A percentile compares a stretch with the other conserved stretches of the same genome.
phyloP scores from a whole-genome alignment of 2,329 filamentous ascomycete genomes.

The Ampelomyces quisqualis region DNA sequence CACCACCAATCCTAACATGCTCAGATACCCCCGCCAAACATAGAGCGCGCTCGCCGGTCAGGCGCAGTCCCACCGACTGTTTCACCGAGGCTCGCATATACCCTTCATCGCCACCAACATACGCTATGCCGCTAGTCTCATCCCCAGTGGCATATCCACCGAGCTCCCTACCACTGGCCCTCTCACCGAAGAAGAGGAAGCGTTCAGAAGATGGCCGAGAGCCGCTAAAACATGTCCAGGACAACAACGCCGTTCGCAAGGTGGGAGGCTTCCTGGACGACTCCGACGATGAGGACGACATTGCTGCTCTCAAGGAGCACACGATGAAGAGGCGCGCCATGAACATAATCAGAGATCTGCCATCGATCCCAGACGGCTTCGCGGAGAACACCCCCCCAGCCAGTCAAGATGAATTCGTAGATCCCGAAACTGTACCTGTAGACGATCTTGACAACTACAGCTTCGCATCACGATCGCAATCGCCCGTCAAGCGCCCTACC shows the following conservation, averaged over 20 bases:
- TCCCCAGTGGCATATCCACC: conserved; percentile 60
- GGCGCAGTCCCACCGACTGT: conserved; percentile 13
- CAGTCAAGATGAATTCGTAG: conserved; percentile 33
- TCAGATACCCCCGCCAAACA: conserved; percentile 39
- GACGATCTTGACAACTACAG: conserved; percentile 32
- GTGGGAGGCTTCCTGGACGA: conserved; percentile 45
- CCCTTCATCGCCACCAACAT: conserved; percentile 50
- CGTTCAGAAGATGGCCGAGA: conserved; percentile 30
- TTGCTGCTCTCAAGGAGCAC: conserved; percentile 44
- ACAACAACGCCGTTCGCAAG: conserved; percentile 39
- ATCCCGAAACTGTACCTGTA: conserved; percentile 33
- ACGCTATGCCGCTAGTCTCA: conserved; percentile 63
- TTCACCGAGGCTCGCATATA: conserved; percentile 13
- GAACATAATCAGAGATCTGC: conserved; percentile 30
- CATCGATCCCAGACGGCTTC: conserved; percentile 23
- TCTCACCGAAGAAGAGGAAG: conserved; percentile 45
- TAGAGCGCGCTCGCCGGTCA: conserved; percentile 9
- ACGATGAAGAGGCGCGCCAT: conserved; percentile 39
- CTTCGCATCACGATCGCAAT: conserved; percentile 28
- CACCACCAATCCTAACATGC: conserved; percentile 20
- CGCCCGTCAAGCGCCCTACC: conserved; percentile 22
- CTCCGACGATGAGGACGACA: conserved; percentile 46
- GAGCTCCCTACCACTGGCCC: conserved; percentile 47
- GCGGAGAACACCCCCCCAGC: conserved; percentile 38
- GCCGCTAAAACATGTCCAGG: conserved; percentile 36